These are phyloP conservation scores for Ceratocystis lukuohia DNA, from an alignment of 2,329 filamentous ascomycete species.

Conservation along the genomic window DNA sequence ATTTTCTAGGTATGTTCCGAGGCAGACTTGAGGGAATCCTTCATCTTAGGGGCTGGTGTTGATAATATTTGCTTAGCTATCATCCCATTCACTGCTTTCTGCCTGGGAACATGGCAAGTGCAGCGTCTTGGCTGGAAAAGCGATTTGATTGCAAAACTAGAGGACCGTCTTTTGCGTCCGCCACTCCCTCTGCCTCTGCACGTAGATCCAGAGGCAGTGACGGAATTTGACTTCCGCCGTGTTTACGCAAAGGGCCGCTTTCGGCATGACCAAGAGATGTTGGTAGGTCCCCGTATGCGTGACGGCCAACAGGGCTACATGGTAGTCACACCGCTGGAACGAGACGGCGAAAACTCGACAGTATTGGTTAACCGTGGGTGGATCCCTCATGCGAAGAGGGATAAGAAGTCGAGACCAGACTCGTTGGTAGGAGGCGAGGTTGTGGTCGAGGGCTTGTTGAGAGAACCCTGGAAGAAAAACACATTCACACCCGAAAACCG, in stretches of 20 bases:
- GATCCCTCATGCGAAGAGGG: constrained; percentile 64
- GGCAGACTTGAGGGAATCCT: constrained; percentile 11
- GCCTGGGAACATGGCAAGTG: constrained; percentile 88
- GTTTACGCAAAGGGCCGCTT: constrained; percentile 62
- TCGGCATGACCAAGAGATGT: constrained; percentile 87
- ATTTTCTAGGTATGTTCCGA: constrained; percentile 50
- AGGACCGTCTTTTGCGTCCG: constrained; percentile 75
- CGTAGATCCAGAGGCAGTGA: constrained; percentile 66
- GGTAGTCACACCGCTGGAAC: constrained; percentile 81
- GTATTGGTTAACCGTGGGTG: constrained; percentile 84
- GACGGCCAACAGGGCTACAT: constrained; percentile 86
- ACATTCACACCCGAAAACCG: constrained; percentile 89
- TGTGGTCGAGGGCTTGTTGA: constrained; percentile 66
- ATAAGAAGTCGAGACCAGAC: constrained; percentile 50
- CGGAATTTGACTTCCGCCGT: constrained; percentile 83
- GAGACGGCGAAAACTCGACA: constrained; percentile 46
- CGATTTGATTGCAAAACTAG: constrained; percentile 76
- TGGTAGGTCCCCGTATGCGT: constrained; percentile 77
- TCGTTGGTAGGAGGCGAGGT: constrained; percentile 59
- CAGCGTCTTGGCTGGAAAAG: constrained; percentile 89
- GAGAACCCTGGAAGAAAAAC: constrained; percentile 93
- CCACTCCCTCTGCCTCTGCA: constrained; percentile 75
- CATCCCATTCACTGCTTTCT: constrained; percentile 84
- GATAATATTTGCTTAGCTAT: constrained; percentile 38
- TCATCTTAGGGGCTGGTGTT: neutral